Evolutionary conservation across 768 basidiomycete species (phyloP), one percentile per base, ranked within the genome.

Genomic region (Mycena rebaudengoi): DNA sequence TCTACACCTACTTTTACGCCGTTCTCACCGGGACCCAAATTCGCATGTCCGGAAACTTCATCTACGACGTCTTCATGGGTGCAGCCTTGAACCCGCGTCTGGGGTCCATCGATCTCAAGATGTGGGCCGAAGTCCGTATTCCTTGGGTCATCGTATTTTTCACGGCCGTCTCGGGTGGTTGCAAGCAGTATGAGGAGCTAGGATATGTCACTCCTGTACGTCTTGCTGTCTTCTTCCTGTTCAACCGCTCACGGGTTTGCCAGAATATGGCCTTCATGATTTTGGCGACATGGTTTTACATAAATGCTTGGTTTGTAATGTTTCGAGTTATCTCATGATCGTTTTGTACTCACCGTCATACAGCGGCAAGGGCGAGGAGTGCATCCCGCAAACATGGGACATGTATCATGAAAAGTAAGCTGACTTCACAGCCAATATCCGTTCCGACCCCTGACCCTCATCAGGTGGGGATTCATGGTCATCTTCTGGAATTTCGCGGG

Each of bases 401-500:
- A 99, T 99, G 95, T 98, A 90, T 82, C 94, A 97, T 70, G 97
- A 99, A 74, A 99, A 99, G 85, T 91, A 79, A 65, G 83, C 68
- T 6, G 26, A 64, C 11, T 41, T n/a, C n/a, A n/a, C 29, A 29
- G 14, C 18, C 33, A 7, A 45, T n/a, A 13, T 28, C 11, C 33
- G 29, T 48, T 53, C 26, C 21, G 23, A 20, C 65, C 40, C 60
- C 52, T 7, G 45, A 5, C 50, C 51, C 30, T 41, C 35, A 25
- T 12, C 48, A 88, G 86, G 72, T 94, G 93, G 93, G 94, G 96
- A 29, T 98, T 96, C 84, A 91, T 98, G 87, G 91, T 98, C 67
- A 98, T 98, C 73, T 98, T 98, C 82, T 98, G 96, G 96, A 95
- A 96, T 74, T 88, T 95, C 69, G 93, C 96, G 3, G 96, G 95